Percentiles rank a stretch among this genome's conserved stretches.
These are phyloP conservation scores for Tremellales sp. DNA, from an alignment of 1,284 basidiomycete species.

Conservation along the genomic window DNA sequence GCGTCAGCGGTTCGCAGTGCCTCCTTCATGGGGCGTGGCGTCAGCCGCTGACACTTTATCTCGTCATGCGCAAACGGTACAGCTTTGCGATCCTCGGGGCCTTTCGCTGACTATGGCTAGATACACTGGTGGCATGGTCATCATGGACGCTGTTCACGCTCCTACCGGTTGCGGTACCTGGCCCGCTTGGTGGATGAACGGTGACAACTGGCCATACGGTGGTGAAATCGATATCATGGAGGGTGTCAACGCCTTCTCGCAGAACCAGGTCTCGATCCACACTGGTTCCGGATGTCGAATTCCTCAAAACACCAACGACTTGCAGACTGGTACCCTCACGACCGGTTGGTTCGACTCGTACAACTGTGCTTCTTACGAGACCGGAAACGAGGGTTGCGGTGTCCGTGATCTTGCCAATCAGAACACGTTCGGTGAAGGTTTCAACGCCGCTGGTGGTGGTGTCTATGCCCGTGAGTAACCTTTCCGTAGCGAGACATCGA, in stretches of 20 bases:
- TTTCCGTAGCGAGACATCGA: not conserved
- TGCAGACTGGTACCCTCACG: constrained; percentile 56
- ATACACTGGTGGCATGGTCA: constrained; percentile 63
- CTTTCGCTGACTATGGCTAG: constrained; percentile 20
- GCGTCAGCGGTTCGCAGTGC: too few species aligned
- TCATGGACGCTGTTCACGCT: constrained; percentile 85
- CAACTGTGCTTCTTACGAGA: constrained; percentile 44
- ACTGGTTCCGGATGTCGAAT: constrained; percentile 51
- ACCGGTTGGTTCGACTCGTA: constrained; percentile 41
- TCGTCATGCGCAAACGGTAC: too few species aligned
- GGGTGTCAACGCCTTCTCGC: constrained; percentile 47
- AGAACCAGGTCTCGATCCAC: constrained; percentile 51
- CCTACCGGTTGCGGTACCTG: constrained; percentile 83
- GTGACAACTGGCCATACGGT: constrained; percentile 53
- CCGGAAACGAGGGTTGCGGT: constrained; percentile 50
- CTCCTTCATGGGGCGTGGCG: too few species aligned
- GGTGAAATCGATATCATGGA: constrained; percentile 58
- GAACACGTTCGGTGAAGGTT: constrained; percentile 44
- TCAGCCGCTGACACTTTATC: not conserved
- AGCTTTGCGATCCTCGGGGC: too few species aligned
- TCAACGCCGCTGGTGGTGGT: constrained; percentile 49
- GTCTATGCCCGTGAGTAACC: constrained; percentile 47
- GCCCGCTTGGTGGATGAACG: constrained; percentile 50
- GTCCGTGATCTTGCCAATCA: constrained; percentile 30
- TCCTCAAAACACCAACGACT: constrained; percentile 53